Percentiles rank a stretch among this genome's conserved stretches.
These are phyloP conservation scores for Kuraishia borneana DNA, from an alignment of 805 yeast species.

Conservation along the genomic window DNA sequence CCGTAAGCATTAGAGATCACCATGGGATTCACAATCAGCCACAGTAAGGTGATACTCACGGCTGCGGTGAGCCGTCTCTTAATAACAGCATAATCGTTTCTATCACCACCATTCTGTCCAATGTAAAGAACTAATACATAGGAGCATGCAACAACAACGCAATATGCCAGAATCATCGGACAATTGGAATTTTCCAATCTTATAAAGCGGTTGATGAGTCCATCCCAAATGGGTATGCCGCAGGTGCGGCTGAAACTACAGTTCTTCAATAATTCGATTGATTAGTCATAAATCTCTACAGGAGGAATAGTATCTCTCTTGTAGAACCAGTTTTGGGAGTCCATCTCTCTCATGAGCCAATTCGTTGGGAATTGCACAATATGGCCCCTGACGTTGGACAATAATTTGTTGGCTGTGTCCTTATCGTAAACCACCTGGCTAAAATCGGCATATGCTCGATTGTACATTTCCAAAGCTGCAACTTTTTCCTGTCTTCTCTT, in stretches of 20 bases:
- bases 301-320: slow-evolving; percentile 92
- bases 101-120: slow-evolving; percentile 9
- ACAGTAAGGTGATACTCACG: slow-evolving; percentile 16
- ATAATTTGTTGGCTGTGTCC: slow-evolving; percentile 63
- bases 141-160: slow-evolving; percentile 25
- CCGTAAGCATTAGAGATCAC: slow-evolving; percentile 10
- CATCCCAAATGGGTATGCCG: no score
- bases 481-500: neutral
- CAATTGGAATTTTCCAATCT: no score
- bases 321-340: slow-evolving; percentile 91
- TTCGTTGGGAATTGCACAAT: slow-evolving; percentile 86
- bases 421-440: slow-evolving; percentile 31
- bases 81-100: slow-evolving; percentile 35
- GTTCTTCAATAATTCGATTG: neutral
- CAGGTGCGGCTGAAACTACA: no score
- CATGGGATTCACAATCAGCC: slow-evolving; percentile 20
- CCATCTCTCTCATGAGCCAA: slow-evolving; percentile 83
- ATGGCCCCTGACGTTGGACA: slow-evolving; percentile 72
- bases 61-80: slow-evolving; percentile 28
- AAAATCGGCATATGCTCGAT: neutral
- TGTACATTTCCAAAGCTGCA: slow-evolving; percentile 1
- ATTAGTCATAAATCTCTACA: slow-evolving; percentile 76
- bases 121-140: slow-evolving; percentile 35
- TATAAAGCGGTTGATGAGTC: no score
- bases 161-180: no score